A percentile compares a stretch with the other conserved stretches of the same genome.
These are phyloP conservation scores for Zymoseptoria crescenta DNA, from an alignment of 2,329 filamentous ascomycete species.

Conservation along the genomic window DNA sequence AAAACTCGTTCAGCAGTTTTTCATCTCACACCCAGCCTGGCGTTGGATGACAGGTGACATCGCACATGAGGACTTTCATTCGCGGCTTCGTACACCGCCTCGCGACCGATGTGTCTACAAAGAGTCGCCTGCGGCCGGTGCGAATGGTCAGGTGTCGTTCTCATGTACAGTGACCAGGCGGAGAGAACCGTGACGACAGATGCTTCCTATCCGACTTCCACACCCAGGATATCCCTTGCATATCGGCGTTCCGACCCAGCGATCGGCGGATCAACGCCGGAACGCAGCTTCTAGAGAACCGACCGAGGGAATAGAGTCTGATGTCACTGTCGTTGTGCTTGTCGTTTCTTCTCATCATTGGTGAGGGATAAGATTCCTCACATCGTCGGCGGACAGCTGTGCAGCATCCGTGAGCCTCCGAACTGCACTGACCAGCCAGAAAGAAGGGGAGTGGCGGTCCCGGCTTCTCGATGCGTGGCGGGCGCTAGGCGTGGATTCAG, in stretches of 20 bases:
- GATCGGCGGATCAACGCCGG: slow-evolving; percentile 5
- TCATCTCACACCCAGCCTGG: neutral
- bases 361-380: neutral
- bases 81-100: neutral
- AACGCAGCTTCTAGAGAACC: neutral
- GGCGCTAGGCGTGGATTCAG: neutral
- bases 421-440: too few species aligned
- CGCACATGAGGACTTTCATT: neutral
- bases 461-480: neutral
- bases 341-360: neutral
- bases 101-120: neutral
- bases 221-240: neutral
- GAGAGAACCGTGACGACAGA: neutral
- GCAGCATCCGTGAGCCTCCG: too few species aligned
- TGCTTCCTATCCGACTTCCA: neutral
- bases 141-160: neutral
- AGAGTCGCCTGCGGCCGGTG: neutral
- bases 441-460: neutral
- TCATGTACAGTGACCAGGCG: neutral
- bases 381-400: too few species aligned
- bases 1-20: neutral
- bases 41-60: neutral
- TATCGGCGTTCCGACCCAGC: neutral
- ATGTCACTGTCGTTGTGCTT: neutral
- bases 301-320: neutral